Base-by-base conservation (phyloP, 768 basidiomycete genomes). In the Boletus sp. region DNA sequence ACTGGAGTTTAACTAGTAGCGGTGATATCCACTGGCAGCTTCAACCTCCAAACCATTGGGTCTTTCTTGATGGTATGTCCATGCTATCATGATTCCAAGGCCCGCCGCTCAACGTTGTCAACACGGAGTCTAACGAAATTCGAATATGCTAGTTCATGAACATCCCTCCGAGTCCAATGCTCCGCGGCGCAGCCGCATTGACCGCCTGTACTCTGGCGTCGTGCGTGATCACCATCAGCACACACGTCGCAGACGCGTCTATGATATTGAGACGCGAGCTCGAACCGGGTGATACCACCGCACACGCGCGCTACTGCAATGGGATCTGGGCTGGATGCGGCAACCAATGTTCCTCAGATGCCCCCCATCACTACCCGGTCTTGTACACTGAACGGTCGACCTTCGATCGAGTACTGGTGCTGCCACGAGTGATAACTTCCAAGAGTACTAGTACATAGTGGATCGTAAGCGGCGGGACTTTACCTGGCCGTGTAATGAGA, bases 281-380 rank as follows among this genome's bases (percentile, higher is more conserved):
- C 27, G 19, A 39, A 30, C 42, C 19, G 3, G 35, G 35, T 25
- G 51, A 25, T 8, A 19, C 13, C 23, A 21, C 7, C 7, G 33
- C 27, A 21, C 17, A 41, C 48, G 17, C 14, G 33, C 33, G 23
- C 19, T 51, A 53, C 56, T 61, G 46, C 43, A 33, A 44, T 21
- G 52, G 59, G 21, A 5, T 52, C 43, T 57, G 58, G 54, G 23
- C 37, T 23, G 62, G 43, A 19, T 57, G 52, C n/a, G 52, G 58
- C 15, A 13, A 48, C 13, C 51, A 39, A 21, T 25, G 25, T 25
- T 25, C 25, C 25, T 25, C 25, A n/a, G 23, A 51, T 8, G 45
- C 40, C 13, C 55, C 59, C 1, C 34, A 63, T 29, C 54, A 61
- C 47, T 15, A 47, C 25, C 11, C 47, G 55, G 33, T 13, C 46